These are phyloP conservation scores for Neurospora terricola DNA, from an alignment of 495 filamentous ascomycete genomes.

Conservation along the genomic window DNA sequence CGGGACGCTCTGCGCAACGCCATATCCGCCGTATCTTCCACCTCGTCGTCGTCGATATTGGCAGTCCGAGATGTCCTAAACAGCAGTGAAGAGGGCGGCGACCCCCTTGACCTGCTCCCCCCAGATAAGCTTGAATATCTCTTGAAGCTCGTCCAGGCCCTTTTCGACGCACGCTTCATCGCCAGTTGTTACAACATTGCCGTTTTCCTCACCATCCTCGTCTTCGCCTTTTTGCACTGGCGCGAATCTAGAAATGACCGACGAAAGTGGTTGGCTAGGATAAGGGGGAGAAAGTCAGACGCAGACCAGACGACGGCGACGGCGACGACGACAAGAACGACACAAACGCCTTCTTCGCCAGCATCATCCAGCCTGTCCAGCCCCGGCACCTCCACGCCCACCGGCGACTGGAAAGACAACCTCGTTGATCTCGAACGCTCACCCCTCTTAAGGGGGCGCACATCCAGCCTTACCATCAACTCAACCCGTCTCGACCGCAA, in stretches of 20 bases:
- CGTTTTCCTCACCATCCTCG: conserved; percentile 18
- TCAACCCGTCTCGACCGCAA: neutral
- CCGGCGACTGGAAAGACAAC: neutral
- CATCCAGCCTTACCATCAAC: neutral
- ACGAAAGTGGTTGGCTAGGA: conserved; percentile 9
- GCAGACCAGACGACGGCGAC: neutral
- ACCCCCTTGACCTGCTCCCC: conserved; percentile 3
- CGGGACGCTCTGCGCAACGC: neutral
- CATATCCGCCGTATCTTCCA: neutral
- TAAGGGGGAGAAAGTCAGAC: neutral
- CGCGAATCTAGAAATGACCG: conserved; percentile 7
- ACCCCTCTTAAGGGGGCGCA: neutral
- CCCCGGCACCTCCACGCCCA: conserved; percentile 1
- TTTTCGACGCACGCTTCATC: conserved; percentile 25
- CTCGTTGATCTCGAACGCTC: neutral
- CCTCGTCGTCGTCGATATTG: neutral
- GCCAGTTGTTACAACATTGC: conserved; percentile 26
- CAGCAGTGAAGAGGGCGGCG: neutral
- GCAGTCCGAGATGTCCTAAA: neutral
- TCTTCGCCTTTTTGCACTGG: conserved; percentile 22
- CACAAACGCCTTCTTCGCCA: conserved; percentile 6
- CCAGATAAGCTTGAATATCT: conserved; percentile 27
- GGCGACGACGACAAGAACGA: neutral
- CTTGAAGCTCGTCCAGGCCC: conserved; percentile 17
- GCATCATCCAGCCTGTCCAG: conserved; percentile 3